Base-by-base conservation (phyloP, 1,284 basidiomycete species). In the Pyrrhoderma noxium region DNA sequence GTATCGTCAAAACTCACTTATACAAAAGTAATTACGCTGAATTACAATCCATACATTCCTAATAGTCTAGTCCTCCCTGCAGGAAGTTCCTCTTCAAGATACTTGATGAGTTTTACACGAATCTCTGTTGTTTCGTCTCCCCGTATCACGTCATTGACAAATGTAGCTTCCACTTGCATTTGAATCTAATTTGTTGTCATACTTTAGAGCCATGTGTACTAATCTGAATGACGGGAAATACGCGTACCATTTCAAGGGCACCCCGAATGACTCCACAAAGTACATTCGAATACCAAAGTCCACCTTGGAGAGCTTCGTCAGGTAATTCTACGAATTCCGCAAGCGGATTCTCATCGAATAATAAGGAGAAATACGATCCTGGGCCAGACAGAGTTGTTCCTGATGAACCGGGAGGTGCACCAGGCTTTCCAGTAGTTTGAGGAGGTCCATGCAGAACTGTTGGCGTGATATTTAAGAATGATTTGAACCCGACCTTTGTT, bases 401-500 rank as follows among this genome's bases (percentile, higher is more conserved):
- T 16, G 16, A 18, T 8, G 16, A 18, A 18, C 16, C 8, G 56
- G 62, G 64, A 11, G 61, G 61, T 22, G 71, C 70, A 56, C 72
- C 68, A 45, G 70, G 68, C 8, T 74, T 70, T 14, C 74, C 70
- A 34, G 76, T 63, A 9, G 75, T 66, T 1, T 70, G 25, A 67
- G 75, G 70, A 51, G 72, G 62, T 58, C 77, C 75, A 60, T 95
- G 92, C 7, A 83, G 79, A 45, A 98, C 78, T 23, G 71, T 75
- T 0, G 96, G 96, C 0, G 88, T 85, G 59, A 98, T 89, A 65
- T 97, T 97, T 51, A 99, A 73, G 67, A 99, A 99, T 11, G 93
- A 87, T 69, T 97, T 97, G 77, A 99, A 99, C n/a, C 93, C 96
- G 59, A 99, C 89, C 90, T 95, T 60, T n/a, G n/a, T n/a, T n/a